These are phyloP conservation scores for Kodamaea arcana DNA, from an alignment of 1,139 yeast species.

Conservation along the genomic window DNA sequence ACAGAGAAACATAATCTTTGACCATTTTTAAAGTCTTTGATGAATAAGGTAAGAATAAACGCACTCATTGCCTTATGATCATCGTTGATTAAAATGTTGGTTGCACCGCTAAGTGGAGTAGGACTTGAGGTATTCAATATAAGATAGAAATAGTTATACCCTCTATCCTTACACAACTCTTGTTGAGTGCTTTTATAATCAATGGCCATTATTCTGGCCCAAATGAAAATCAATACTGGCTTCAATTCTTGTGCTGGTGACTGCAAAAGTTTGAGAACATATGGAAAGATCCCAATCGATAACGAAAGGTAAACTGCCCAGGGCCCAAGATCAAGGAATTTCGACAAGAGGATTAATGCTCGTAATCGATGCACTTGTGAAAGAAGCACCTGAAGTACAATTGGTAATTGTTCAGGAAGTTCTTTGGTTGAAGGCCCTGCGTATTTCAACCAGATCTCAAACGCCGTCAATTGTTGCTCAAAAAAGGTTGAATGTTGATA, in stretches of 20 bases:
- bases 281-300: constrained; percentile 94
- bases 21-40: constrained; percentile 74
- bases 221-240: constrained; percentile 89
- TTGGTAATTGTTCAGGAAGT: constrained; percentile 94
- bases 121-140: constrained; percentile 45
- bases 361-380: constrained; percentile 93
- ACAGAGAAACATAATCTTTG: constrained; percentile 75
- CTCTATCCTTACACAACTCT: constrained; percentile 87
- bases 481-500: constrained; percentile 92
- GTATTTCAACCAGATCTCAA: constrained; percentile 92
- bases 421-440: constrained; percentile 74
- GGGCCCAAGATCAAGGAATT: constrained; percentile 90
- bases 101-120: constrained; percentile 19
- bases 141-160: constrained; percentile 80
- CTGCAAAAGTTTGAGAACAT: constrained; percentile 82
- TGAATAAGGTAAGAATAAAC: constrained; percentile 78
- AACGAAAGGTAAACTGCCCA: constrained; percentile 95
- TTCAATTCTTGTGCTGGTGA: constrained; percentile 94
- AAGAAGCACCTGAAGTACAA: constrained; percentile 83
- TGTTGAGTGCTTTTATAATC: constrained; percentile 88
- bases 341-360: constrained; percentile 78
- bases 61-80: constrained; percentile 97
- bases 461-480: constrained; percentile 93
- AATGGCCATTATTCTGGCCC: constrained; percentile 98
- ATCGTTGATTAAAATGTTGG: constrained; percentile 45